Evolutionary conservation across 2,329 filamentous ascomycete species (phyloP).

Genomic region (Cladophialophora chaetospira): DNA sequence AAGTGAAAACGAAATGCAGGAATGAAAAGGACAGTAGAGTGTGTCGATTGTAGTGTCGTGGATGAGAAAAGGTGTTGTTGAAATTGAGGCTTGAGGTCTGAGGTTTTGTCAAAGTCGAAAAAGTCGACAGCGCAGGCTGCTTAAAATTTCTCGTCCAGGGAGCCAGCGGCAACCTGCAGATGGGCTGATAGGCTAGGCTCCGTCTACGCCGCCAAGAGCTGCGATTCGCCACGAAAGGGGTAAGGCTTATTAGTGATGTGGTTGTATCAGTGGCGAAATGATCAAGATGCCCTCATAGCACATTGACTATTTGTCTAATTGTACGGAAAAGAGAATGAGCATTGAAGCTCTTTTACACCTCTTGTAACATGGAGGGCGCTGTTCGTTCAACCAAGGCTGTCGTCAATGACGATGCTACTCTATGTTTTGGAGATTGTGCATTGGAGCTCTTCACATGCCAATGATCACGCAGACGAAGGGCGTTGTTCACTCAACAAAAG

Average conservation of each 20-base stretch:
- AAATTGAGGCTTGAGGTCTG: conserved; percentile 12
- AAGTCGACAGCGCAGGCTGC: conserved; percentile 27
- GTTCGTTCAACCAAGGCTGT: too few relatives aligned
- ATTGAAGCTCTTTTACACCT: too few relatives aligned
- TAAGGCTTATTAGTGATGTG: conserved; percentile 1
- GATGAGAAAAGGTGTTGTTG: conserved; percentile 19
- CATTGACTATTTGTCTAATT: too few relatives aligned
- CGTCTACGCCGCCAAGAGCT: not conserved
- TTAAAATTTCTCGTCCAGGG: conserved; percentile 23
- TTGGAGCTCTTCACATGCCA: too few relatives aligned
- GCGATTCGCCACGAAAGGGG: not conserved
- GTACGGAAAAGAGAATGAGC: too few relatives aligned
- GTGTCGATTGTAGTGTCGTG: conserved; percentile 18
- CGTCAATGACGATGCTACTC: too few relatives aligned
- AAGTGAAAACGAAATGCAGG: conserved; percentile 33
- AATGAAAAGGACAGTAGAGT: conserved; percentile 28
- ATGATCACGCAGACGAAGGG: not conserved
- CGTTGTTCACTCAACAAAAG: not conserved
- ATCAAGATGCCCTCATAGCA: too few relatives aligned
- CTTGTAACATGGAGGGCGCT: too few relatives aligned
- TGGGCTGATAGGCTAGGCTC: not conserved
- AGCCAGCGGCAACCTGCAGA: conserved; percentile 3
- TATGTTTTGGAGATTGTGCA: too few relatives aligned
- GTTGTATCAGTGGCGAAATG: not conserved
- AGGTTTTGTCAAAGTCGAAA: conserved; percentile 15